A percentile compares a stretch with the other conserved stretches of the same genome.
Evolutionary conservation across 148 eudicot species (phyloP).

Genomic region (Drosera capensis): DNA sequence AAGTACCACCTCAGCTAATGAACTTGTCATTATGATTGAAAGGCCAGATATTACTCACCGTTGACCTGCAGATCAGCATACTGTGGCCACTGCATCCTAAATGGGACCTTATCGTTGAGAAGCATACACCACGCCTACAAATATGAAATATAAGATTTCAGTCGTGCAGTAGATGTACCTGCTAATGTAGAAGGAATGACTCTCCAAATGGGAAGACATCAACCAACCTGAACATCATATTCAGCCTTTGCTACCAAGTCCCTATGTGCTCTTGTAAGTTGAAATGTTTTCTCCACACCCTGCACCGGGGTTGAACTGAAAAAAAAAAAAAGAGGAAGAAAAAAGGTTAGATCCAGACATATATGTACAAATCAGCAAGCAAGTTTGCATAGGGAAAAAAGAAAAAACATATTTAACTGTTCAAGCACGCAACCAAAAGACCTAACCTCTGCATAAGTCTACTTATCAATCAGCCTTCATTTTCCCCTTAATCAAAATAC

Average conservation of each 20-base stretch:
- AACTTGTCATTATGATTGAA: constrained; percentile 1
- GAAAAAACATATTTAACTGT: too few species aligned
- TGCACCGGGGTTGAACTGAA: constrained; percentile 63
- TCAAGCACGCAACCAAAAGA: too few species aligned
- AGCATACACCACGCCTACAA: constrained; percentile 87
- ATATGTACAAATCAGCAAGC: neutral
- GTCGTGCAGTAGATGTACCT: too few species aligned
- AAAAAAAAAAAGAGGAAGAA: constrained; percentile 2
- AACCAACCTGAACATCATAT: constrained; percentile 71
- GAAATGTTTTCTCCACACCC: constrained; percentile 49
- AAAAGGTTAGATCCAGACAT: neutral
- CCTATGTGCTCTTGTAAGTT: constrained; percentile 46
- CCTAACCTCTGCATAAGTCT: too few species aligned
- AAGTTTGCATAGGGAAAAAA: too few species aligned
- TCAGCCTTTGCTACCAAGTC: constrained; percentile 52
- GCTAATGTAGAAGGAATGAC: too few species aligned
- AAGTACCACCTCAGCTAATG: too few species aligned
- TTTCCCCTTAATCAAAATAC: too few species aligned
- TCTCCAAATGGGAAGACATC: neutral
- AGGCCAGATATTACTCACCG: constrained; percentile 45
- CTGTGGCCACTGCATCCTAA: constrained; percentile 94
- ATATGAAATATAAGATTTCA: neutral
- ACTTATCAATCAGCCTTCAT: too few species aligned
- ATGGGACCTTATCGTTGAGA: constrained; percentile 74
- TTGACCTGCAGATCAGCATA: constrained; percentile 76